Base-by-base conservation (phyloP, 2,329 filamentous ascomycete species). In the Botryosphaeria agaves region DNA sequence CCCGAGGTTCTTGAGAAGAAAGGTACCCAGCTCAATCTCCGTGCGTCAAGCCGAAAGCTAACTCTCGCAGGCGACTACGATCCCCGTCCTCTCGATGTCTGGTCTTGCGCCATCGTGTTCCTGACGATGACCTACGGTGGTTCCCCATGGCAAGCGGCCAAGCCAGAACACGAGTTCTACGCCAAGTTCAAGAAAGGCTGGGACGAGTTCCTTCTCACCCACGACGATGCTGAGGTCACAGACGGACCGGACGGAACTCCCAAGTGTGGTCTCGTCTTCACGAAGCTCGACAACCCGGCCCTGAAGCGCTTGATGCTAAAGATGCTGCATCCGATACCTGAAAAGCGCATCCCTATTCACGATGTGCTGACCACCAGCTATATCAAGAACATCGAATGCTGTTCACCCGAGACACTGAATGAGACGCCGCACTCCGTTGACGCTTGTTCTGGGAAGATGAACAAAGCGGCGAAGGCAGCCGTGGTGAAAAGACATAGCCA, bases 61-160 rank as follows among this genome's bases (percentile, higher is more conserved):
- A 14, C 18, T 31, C n/a, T 9, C 12, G 3, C 33, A 62, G 60
- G 57, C 14, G 51, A 59, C 24, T 77, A 76, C 44, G 84, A 92
- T 46, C 76, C 84, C 1, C 73, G 82, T 27, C 70, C 76, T 3
- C 59, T 91, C 8, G 84, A 93, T 45, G 76, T 91, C 8, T 93
- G 84, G 84, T 77, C 78, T 32, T 77, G 77, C 30, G 84, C 76
- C 15, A 75, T 92, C 34, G 76, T 89, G 39, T 87, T 82, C 65
- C 59, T 92, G 34, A 75, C 77, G 37, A 69, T 92, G 38, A 70
- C 69, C 23, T 79, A 78, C 44, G 69, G 71, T 26, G 79, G 72
- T 14, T 73, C 69, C 27, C 68, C 85, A 5, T 92, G 83, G 84
- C 62, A 68, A 30, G 70, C 71, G 38, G 80, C 81, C 1, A 69